Conservation (phyloP, 2,329 filamentous ascomycete species). For the Hymenoscyphus scutula region DNA sequence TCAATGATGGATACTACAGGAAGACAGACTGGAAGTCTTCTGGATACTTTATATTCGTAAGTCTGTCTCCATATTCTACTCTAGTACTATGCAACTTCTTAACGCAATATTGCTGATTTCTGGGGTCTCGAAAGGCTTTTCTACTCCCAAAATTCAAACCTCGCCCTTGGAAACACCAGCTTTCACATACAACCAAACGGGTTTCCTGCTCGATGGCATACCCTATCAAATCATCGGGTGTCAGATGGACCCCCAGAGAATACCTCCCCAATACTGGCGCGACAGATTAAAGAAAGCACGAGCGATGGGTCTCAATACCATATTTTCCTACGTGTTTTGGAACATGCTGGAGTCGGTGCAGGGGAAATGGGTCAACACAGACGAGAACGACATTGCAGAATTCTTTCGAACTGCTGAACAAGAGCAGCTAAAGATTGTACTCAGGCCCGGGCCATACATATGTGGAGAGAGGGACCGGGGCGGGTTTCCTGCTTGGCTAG, state of each 20-base stretch:
- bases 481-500: slow-evolving; percentile 43
- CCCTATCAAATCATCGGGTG: slow-evolving; percentile 46
- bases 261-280: slow-evolving; percentile 47
- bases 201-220: slow-evolving; percentile 43
- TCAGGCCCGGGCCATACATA: slow-evolving; percentile 47
- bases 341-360: slow-evolving; percentile 45
- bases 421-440: slow-evolving; percentile 47
- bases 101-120: neutral
- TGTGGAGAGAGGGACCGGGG: slow-evolving; percentile 49
- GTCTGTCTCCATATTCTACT: neutral
- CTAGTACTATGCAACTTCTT: neutral
- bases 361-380: slow-evolving; percentile 41
- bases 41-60: neutral
- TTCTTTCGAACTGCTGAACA: slow-evolving; percentile 48
- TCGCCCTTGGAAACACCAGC: slow-evolving; percentile 8
- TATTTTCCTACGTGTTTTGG: slow-evolving; percentile 53
- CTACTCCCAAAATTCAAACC: neutral
- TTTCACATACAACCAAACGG: slow-evolving; percentile 42
- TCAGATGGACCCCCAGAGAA: slow-evolving; percentile 51
- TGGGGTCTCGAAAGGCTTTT: neutral
- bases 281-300: slow-evolving; percentile 45
- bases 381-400: slow-evolving; percentile 45
- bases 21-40: no score
- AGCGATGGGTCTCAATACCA: slow-evolving; percentile 50
- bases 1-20: no score